phyloP scores from a whole-genome alignment of 2,329 filamentous ascomycete genomes.

The Trichophyton benhamiae region DNA sequence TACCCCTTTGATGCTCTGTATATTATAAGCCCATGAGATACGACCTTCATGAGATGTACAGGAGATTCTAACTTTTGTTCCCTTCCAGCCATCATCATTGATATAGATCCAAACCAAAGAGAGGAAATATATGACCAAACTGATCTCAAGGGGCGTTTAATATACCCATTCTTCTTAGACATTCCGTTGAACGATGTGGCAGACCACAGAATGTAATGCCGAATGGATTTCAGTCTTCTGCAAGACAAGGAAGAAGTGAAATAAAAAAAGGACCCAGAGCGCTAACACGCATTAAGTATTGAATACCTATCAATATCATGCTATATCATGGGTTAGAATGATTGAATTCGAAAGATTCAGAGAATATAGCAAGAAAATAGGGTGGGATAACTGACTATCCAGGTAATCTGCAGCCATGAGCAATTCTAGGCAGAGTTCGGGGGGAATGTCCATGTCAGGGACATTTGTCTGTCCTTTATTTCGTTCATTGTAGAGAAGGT shows the following conservation, averaged over 20 bases:
- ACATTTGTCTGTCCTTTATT: slow-evolving; percentile 48
- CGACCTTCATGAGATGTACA: not conserved
- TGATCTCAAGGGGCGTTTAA: not conserved
- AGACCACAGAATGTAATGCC: slow-evolving; percentile 3
- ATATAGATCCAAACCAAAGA: not conserved
- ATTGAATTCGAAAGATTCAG: not conserved
- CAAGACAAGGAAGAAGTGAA: not conserved
- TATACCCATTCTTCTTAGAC: slow-evolving; percentile 3
- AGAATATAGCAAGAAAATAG: not conserved
- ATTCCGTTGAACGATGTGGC: not conserved
- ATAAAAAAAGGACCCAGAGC: not conserved
- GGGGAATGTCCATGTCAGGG: slow-evolving; percentile 54
- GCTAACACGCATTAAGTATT: not conserved
- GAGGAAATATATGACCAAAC: not conserved
- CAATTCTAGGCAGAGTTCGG: slow-evolving; percentile 53
- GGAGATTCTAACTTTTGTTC: not conserved
- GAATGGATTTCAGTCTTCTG: not conserved
- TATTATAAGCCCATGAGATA: not conserved
- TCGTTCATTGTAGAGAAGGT: slow-evolving; percentile 57
- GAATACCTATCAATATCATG: not conserved
- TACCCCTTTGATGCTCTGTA: not conserved
- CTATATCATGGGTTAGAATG: not conserved
- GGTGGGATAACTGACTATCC: slow-evolving; percentile 28
- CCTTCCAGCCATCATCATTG: not conserved
- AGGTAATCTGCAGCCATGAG: slow-evolving; percentile 57